phyloP scores from a whole-genome alignment of 2,329 filamentous ascomycete genomes.

The Aspergillus sp. region DNA sequence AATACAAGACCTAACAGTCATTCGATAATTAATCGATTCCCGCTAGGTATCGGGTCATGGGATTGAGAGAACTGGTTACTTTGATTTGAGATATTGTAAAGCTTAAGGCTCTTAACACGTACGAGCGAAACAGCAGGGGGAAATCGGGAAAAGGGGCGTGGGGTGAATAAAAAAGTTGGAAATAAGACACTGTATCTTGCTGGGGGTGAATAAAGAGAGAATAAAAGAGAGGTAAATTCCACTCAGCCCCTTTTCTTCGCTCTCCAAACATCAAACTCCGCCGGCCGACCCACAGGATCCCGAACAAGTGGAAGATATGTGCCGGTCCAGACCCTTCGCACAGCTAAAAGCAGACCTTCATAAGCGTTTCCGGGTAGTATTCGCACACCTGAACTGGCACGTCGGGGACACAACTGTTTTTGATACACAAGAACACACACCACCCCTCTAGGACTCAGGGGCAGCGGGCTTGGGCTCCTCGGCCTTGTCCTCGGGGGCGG shows the following conservation, averaged over 20 bases:
- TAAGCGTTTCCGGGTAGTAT: conserved; percentile 38
- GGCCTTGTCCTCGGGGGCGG: conserved; percentile 47
- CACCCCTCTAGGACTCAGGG: conserved; percentile 36
- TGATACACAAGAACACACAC: conserved; percentile 31
- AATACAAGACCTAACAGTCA: not conserved
- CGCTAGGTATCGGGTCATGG: not conserved
- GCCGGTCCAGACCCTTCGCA: conserved; percentile 40
- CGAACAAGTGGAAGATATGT: conserved; percentile 39
- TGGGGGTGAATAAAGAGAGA: conserved; percentile 43
- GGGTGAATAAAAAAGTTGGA: conserved; percentile 28
- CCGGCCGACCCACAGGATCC: conserved; percentile 41
- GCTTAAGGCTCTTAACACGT: conserved; percentile 15
- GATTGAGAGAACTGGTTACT: conserved; percentile 17
- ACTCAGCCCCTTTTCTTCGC: conserved; percentile 42
- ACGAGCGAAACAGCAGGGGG: conserved; percentile 15
- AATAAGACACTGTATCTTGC: conserved; percentile 42
- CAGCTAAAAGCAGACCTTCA: conserved; percentile 40
- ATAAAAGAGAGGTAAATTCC: conserved; percentile 46
- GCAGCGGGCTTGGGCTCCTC: conserved; percentile 42
- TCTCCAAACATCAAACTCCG: conserved; percentile 48
- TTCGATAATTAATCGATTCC: not conserved
- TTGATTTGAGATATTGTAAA: conserved; percentile 19
- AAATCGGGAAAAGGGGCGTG: conserved; percentile 20
- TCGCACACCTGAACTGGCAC: conserved; percentile 36
- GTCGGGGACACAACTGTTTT: conserved; percentile 28